A percentile compares a stretch with the other conserved stretches of the same genome.
These are phyloP conservation scores for Blastocystis sp. DNA, from an alignment of 352 stramenopile genomes.

Conservation along the genomic window DNA sequence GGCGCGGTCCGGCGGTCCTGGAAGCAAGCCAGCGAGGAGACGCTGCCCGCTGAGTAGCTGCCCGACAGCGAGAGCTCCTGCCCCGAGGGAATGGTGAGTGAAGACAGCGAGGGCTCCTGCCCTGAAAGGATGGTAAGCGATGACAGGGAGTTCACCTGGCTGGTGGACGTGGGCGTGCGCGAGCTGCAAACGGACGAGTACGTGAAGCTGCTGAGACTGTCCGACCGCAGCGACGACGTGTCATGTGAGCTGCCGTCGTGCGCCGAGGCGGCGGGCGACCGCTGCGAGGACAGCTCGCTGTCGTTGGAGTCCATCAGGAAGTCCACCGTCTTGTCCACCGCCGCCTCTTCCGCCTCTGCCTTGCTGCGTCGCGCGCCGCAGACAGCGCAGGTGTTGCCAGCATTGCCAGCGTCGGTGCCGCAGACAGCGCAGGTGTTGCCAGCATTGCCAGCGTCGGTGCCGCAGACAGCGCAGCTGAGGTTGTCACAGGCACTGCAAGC, in stretches of 20 bases:
- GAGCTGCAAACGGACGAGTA: not conserved
- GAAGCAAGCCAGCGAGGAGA: not conserved
- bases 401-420: too few species aligned
- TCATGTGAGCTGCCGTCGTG: not conserved
- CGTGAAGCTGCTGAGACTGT: not conserved
- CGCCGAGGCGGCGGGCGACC: not conserved
- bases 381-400: too few species aligned
- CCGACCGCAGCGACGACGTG: not conserved
- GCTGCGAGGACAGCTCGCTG: not conserved
- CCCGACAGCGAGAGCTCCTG: conserved; percentile 21
- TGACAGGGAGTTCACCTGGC: not conserved
- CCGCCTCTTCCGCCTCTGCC: conserved; percentile 55
- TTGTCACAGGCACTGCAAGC: too few species aligned
- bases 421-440: too few species aligned
- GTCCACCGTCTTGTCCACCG: not conserved
- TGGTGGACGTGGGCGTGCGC: not conserved
- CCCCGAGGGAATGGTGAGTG: conserved; percentile 53
- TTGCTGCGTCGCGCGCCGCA: not conserved
- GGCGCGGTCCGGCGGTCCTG: not conserved
- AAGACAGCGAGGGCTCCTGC: conserved; percentile 64
- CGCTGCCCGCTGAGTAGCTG: not conserved
- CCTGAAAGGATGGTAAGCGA: not conserved
- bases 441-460: too few species aligned
- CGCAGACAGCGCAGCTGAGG: too few species aligned
- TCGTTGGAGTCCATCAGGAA: not conserved